Base-by-base conservation (phyloP, 2,329 filamentous ascomycete species). In the Monilinia polystroma region DNA sequence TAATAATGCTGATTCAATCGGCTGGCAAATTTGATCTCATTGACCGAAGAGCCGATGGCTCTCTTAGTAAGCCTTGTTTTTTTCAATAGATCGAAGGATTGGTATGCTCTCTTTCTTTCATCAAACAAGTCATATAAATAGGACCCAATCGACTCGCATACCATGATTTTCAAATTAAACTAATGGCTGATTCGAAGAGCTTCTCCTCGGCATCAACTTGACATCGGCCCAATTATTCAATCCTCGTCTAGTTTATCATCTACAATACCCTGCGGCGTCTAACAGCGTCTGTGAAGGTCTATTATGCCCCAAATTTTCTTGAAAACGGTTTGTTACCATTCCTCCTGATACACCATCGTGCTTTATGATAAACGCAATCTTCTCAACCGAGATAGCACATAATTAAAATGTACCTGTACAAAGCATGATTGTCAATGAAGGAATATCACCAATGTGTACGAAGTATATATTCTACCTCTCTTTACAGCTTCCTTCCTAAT, bases 181-280 rank as follows among this genome's bases (percentile, higher is more conserved):
- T 38, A 60, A 45, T 38, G 58, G 20, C 8, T 51, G 45, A 41
- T 60, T 23, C 23, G 29, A 38, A 51, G 29, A 49, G 43, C n/a
- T 23, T 51, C 23, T 35, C 45, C 45, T 60, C 58, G 58, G 45
- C 20, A 60, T 18, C 45, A 38, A 60, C 4, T 60, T 12, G n/a
- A 51, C 23, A 29, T 38, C 63, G 43, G 63, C 45, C 63, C 43
- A 64, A 38, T 58, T 64, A 64, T 43, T 49, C n/a, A n/a, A 57
- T n/a, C 32, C 63, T 23, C 53, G n/a, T 64, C 43, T 58, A 51
- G 29, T 38, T 58, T 12, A 26, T 26, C 20, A n/a, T 47, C 26
- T 56, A 58, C 12, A 51, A 58, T 58, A 58, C 53, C 63, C 63
- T 58, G 53, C 53, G 20, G 52, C 43, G 43, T 64, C 54, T 54